Conservation (phyloP, 768 basidiomycete genomes). For the Nevesoporus exiguus region DNA sequence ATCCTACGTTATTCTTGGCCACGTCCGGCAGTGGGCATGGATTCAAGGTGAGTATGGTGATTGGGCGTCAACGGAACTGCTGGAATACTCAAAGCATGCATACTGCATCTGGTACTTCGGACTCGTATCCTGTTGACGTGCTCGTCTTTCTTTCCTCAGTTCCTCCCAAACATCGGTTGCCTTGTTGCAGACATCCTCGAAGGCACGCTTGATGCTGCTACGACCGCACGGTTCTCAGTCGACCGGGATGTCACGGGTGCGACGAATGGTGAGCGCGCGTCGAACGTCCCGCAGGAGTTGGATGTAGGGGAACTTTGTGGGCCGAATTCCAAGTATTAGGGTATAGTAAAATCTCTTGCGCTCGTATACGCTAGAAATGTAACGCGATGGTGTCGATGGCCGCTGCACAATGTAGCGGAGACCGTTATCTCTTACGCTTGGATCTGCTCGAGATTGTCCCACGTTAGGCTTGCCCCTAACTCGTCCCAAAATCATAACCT, state of each 20-base stretch:
- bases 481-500: too few species aligned
- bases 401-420: too few species aligned
- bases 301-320: constrained; percentile 49
- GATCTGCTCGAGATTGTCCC: too few species aligned
- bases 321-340: constrained; percentile 15
- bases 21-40: constrained; percentile 89
- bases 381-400: too few species aligned
- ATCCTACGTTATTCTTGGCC: constrained; percentile 67
- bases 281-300: constrained; percentile 34
- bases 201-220: constrained; percentile 50
- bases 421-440: too few species aligned
- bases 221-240: constrained; percentile 62
- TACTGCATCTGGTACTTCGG: neutral
- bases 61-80: neutral
- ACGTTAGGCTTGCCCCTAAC: too few species aligned
- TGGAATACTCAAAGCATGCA: neutral
- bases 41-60: constrained; percentile 57
- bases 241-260: constrained; percentile 37
- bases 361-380: too few species aligned
- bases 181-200: constrained; percentile 74
- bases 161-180: constrained; percentile 79
- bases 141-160: constrained; percentile 43
- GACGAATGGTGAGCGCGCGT: constrained; percentile 21
- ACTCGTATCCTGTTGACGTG: neutral
- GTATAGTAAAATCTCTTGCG: neutral